A percentile compares a stretch with the other conserved stretches of the same genome.
Evolutionary conservation across 2,329 filamentous ascomycete species (phyloP).

Genomic region (Trichoderma citrinoviride): DNA sequence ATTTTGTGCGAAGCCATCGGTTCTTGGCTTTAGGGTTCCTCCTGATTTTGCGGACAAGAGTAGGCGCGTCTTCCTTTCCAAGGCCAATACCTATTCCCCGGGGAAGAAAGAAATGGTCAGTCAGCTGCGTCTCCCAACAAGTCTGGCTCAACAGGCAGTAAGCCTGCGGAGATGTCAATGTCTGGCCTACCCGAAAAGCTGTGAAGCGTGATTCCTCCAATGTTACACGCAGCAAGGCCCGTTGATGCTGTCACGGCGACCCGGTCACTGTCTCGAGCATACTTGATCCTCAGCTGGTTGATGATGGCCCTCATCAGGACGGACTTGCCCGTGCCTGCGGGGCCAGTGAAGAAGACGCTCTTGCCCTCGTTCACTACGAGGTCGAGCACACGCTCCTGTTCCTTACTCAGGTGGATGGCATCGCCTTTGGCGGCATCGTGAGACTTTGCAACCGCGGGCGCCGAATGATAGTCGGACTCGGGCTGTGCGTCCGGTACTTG

Average conservation of each 20-base stretch:
- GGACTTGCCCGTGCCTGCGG: slow-evolving; percentile 94
- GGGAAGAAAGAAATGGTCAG: background rate
- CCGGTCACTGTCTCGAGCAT: slow-evolving; percentile 71
- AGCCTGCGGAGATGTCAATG: background rate
- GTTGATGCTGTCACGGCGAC: slow-evolving; percentile 95
- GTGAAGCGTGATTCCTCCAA: slow-evolving; percentile 92
- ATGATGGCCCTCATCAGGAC: slow-evolving; percentile 94
- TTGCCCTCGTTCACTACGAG: slow-evolving; percentile 76
- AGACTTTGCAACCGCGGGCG: slow-evolving; percentile 4
- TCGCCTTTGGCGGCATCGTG: slow-evolving; percentile 40
- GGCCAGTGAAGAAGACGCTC: slow-evolving; percentile 97
- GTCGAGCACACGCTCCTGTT: slow-evolving; percentile 80
- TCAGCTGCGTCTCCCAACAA: background rate
- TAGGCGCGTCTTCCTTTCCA: slow-evolving; percentile 79
- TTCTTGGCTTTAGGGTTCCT: slow-evolving; percentile 83
- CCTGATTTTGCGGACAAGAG: slow-evolving; percentile 86
- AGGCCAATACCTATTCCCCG: slow-evolving; percentile 64
- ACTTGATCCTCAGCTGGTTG: slow-evolving; percentile 71
- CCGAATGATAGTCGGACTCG: too few relatives aligned
- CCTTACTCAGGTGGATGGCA: slow-evolving; percentile 72
- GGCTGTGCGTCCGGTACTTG: slow-evolving; percentile 30
- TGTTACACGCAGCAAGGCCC: slow-evolving; percentile 92
- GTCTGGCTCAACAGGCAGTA: background rate
- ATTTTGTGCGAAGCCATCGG: slow-evolving; percentile 84
- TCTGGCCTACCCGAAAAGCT: slow-evolving; percentile 71